Conservation (phyloP, 371 early-diverging fungal species). For the Mortierella sp. region DNA sequence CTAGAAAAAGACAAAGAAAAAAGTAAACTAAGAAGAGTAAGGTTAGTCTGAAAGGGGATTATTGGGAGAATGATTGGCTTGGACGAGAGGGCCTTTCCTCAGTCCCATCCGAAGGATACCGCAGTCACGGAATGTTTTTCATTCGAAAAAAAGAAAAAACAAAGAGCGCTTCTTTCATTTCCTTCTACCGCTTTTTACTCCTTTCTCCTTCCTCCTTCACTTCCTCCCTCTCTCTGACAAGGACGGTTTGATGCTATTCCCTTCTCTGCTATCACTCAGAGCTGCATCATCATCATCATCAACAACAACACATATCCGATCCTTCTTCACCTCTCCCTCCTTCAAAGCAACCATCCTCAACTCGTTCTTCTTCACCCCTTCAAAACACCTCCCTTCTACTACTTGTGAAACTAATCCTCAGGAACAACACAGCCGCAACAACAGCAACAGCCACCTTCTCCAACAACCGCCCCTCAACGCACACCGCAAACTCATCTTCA, state of each 20-base stretch:
- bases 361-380: constrained; percentile 15
- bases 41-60: neutral
- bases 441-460: neutral
- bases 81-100: too few relatives aligned
- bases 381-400: neutral
- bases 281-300: too few relatives aligned
- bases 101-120: too few relatives aligned
- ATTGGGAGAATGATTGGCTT: too few relatives aligned
- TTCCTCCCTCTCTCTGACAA: neutral
- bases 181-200: neutral
- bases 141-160: neutral
- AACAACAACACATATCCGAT: neutral
- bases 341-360: constrained; percentile 6
- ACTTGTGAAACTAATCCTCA: neutral
- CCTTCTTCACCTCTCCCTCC: neutral
- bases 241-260: constrained; percentile 16
- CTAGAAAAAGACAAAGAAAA: neutral
- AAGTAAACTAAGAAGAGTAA: too few relatives aligned
- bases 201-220: neutral
- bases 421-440: neutral
- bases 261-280: constrained; percentile 18
- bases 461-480: constrained; percentile 11
- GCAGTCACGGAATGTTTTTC: neutral
- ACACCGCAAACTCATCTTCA: constrained; percentile 11
- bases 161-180: too few relatives aligned